Evolutionary conservation across 148 eudicot genomes (phyloP).

Genomic region (Rhododendron vialii): DNA sequence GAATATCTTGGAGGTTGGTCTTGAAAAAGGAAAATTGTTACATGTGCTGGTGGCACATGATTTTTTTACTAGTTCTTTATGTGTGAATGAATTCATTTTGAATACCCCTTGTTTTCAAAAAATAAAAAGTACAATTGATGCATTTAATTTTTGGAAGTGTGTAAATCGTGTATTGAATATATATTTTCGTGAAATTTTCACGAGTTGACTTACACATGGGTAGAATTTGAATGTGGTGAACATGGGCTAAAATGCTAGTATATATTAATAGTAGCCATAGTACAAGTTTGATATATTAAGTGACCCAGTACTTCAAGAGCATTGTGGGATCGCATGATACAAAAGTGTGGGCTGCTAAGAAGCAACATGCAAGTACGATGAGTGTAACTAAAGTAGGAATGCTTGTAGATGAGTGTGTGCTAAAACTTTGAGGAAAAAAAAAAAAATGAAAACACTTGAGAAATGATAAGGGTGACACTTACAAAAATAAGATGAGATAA

Average conservation of each 20-base stretch:
- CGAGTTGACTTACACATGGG: neutral
- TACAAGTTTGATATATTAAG: too few species aligned
- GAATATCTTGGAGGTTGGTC: slow-evolving; percentile 13
- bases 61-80: neutral
- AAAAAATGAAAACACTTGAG: too few species aligned
- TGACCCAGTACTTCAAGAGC: too few species aligned
- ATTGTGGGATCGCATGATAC: too few species aligned
- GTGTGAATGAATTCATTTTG: neutral
- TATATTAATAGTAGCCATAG: too few species aligned
- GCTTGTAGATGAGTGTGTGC: too few species aligned
- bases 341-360: too few species aligned
- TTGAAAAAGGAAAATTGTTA: neutral
- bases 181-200: neutral
- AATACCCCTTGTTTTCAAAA: neutral
- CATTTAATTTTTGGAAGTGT: neutral
- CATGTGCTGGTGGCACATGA: neutral
- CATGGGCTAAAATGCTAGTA: neutral
- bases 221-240: neutral
- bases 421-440: too few species aligned
- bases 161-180: neutral
- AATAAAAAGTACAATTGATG: neutral
- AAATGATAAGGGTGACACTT: too few species aligned
- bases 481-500: too few species aligned
- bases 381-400: too few species aligned
- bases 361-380: too few species aligned